Conservation (phyloP, 2,329 filamentous ascomycete species). For the Paraconiothyrium brasiliense region DNA sequence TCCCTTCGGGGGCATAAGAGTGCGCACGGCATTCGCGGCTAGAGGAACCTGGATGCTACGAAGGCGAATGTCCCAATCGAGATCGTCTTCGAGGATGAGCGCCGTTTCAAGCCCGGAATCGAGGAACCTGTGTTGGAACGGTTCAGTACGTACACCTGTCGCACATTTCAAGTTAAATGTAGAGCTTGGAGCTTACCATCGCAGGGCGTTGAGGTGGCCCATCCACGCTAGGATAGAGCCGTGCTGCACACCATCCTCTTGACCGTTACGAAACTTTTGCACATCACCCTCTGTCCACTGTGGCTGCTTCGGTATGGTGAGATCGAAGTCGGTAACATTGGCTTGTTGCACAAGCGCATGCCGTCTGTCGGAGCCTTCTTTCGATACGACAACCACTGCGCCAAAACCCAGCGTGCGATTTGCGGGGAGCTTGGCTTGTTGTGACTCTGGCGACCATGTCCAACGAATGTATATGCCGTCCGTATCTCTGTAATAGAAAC, state of each 20-base stretch:
- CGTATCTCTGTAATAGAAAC: slow-evolving; percentile 41
- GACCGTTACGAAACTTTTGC: slow-evolving; percentile 46
- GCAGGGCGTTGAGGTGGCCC: slow-evolving; percentile 55
- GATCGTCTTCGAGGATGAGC: slow-evolving; percentile 57
- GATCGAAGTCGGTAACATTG: slow-evolving; percentile 54
- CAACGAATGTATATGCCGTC: slow-evolving; percentile 42
- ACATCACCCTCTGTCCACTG: slow-evolving; percentile 54
- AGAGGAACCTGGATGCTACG: slow-evolving; percentile 54
- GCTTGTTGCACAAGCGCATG: slow-evolving; percentile 52
- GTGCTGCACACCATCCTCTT: slow-evolving; percentile 45
- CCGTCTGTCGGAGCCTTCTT: slow-evolving; percentile 50
- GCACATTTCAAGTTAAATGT: not conserved
- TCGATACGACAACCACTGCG: slow-evolving; percentile 53
- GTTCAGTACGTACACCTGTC: slow-evolving; percentile 22
- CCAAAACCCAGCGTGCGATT: slow-evolving; percentile 54
- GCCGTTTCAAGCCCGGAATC: slow-evolving; percentile 53
- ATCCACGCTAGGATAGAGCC: slow-evolving; percentile 57
- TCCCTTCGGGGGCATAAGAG: slow-evolving; percentile 44
- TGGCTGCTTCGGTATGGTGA: slow-evolving; percentile 55
- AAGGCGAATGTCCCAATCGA: slow-evolving; percentile 57
- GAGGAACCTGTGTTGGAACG: slow-evolving; percentile 48
- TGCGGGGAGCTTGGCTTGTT: slow-evolving; percentile 38
- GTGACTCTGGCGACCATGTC: slow-evolving; percentile 35
- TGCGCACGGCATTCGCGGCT: slow-evolving; percentile 52
- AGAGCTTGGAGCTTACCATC: slow-evolving; percentile 42